A percentile compares a stretch with the other conserved stretches of the same genome.
phyloP scores from a whole-genome alignment of 2,329 filamentous ascomycete genomes.

The Massarina eburnea region DNA sequence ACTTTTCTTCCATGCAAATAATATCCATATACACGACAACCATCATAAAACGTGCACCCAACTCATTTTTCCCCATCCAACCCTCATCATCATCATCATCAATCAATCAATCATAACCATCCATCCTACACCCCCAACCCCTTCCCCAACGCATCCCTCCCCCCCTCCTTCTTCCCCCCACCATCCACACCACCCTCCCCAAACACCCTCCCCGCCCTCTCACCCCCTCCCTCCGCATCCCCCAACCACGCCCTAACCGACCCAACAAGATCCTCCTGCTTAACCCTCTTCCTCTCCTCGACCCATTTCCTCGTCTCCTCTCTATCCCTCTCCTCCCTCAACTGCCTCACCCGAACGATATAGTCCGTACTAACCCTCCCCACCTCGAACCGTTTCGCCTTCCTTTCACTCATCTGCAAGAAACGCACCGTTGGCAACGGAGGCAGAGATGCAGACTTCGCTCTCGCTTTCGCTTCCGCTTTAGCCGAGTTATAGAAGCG shows the following conservation, averaged over 20 bases:
- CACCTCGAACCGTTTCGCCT: neutral
- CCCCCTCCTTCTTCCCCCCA: neutral
- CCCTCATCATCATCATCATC: too few species aligned
- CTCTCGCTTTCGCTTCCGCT: too few species aligned
- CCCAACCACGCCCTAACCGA: slow-evolving; percentile 4
- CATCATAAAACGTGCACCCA: too few species aligned
- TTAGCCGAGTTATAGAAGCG: too few species aligned
- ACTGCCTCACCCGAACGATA: neutral
- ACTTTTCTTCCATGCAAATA: too few species aligned
- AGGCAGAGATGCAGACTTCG: too few species aligned
- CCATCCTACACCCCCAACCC: too few species aligned
- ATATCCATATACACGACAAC: too few species aligned
- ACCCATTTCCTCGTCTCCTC: neutral
- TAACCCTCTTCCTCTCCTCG: neutral
- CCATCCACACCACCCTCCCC: neutral
- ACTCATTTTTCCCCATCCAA: too few species aligned
- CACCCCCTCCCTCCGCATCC: neutral
- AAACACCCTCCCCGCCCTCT: neutral
- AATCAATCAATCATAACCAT: too few species aligned
- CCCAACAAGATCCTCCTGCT: slow-evolving; percentile 1
- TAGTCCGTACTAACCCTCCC: neutral
- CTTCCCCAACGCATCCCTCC: too few species aligned
- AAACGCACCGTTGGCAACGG: neutral
- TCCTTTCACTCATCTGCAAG: neutral
- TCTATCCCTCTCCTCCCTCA: neutral